Percentiles rank a stretch among this genome's conserved stretches.
These are phyloP conservation scores for Solanum chmielewskii DNA, from an alignment of 257 asterid genomes.

Conservation along the genomic window DNA sequence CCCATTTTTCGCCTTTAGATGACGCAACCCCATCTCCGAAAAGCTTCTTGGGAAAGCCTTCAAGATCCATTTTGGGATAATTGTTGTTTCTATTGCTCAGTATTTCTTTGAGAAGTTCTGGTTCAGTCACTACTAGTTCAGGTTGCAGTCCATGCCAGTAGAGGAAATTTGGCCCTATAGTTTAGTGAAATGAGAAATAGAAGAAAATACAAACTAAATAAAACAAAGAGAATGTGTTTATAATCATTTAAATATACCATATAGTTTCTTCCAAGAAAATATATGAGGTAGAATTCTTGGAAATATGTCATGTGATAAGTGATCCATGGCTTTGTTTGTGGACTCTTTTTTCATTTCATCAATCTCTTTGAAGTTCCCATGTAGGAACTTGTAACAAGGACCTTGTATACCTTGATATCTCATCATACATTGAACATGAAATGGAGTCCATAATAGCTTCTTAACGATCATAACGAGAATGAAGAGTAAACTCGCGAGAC, in stretches of 20 bases:
- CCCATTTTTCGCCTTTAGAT: constrained; percentile 60
- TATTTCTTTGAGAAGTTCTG: constrained; percentile 44
- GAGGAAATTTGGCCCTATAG: constrained; percentile 34
- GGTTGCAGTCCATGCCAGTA: constrained; percentile 50
- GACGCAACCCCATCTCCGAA: constrained; percentile 60
- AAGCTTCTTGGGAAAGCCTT: constrained; percentile 47
- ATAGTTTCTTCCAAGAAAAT: constrained; percentile 23
- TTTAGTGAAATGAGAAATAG: background rate
- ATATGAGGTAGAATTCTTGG: constrained; percentile 54
- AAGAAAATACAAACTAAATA: background rate
- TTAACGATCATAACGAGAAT: constrained; percentile 11
- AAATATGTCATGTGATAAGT: constrained; percentile 35
- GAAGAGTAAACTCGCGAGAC: constrained; percentile 7
- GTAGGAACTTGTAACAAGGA: constrained; percentile 33
- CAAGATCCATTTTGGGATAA: constrained; percentile 52
- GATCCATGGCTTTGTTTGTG: constrained; percentile 25
- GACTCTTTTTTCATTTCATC: constrained; percentile 23
- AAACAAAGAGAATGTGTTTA: background rate
- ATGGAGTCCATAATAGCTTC: constrained; percentile 34
- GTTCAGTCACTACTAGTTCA: constrained; percentile 47
- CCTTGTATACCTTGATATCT: constrained; percentile 46
- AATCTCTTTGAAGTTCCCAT: constrained; percentile 53
- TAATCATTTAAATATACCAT: constrained; percentile 17
- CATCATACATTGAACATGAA: constrained; percentile 19
- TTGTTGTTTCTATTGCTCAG: constrained; percentile 30